phyloP scores from a whole-genome alignment of 2,329 filamentous ascomycete species.

The Trichoderma polysporum region DNA sequence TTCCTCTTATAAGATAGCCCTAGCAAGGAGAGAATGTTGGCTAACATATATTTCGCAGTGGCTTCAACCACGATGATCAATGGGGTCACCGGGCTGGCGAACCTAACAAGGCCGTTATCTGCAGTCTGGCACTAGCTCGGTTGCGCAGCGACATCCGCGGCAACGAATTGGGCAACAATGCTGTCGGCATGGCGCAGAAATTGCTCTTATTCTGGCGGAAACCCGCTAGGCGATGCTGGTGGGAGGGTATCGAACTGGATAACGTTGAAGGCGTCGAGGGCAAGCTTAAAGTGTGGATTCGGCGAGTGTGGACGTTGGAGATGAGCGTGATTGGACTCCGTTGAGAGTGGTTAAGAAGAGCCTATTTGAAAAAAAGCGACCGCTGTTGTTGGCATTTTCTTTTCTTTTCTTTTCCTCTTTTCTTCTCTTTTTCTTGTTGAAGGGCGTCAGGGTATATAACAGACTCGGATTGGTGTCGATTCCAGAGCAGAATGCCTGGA shows the following conservation, averaged over 20 bases:
- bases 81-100: constrained; percentile 98
- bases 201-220: constrained; percentile 97
- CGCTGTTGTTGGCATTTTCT: constrained; percentile 5
- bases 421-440: constrained; percentile 1
- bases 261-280: constrained; percentile 88
- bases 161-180: constrained; percentile 69
- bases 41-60: constrained; percentile 51
- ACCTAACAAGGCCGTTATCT: constrained; percentile 97
- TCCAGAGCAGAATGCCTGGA: constrained; percentile 18
- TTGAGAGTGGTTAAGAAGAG: constrained; percentile 36
- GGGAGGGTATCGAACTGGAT: constrained; percentile 93
- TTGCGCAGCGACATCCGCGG: constrained; percentile 90
- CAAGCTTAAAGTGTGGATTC: constrained; percentile 95
- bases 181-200: constrained; percentile 98
- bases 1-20: neutral
- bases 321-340: constrained; percentile 92
- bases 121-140: constrained; percentile 88
- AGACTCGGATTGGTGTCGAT: constrained; percentile 20
- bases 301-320: constrained; percentile 96
- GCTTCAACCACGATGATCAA: constrained; percentile 90
- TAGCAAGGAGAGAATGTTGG: neutral
- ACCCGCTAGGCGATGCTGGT: constrained; percentile 94
- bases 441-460: constrained; percentile 22
- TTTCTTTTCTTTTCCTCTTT: neutral
- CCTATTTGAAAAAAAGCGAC: neutral